Percentiles rank a stretch among this genome's conserved stretches.
Evolutionary conservation across 371 early-diverging fungal species (phyloP).

Genomic region (Polyrhizophydium stewartii): DNA sequence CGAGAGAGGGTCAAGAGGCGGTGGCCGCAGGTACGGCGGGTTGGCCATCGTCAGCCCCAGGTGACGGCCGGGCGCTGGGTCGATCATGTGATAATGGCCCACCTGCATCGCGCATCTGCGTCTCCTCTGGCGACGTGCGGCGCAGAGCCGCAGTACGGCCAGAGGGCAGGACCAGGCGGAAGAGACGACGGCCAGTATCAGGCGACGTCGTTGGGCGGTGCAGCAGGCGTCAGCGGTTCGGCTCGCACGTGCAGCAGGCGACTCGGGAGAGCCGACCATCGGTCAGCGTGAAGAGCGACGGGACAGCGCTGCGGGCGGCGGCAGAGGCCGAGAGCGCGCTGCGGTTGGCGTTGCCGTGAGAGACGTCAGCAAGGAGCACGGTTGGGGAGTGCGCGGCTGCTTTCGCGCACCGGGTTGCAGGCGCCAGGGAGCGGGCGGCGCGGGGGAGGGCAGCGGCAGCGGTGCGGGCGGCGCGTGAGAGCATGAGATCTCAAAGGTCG

Average conservation of each 20-base stretch:
- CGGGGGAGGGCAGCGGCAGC: too few species aligned
- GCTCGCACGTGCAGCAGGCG: neutral
- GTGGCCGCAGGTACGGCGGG: neutral
- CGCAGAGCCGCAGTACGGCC: too few species aligned
- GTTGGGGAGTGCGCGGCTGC: too few species aligned
- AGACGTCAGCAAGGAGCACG: too few species aligned
- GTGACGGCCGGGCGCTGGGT: neutral
- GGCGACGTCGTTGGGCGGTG: too few species aligned
- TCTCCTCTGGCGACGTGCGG: conserved; percentile 26
- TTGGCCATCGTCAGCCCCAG: neutral
- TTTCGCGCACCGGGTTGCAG: too few species aligned
- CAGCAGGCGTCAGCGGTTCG: neutral
- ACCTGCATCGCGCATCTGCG: conserved; percentile 39
- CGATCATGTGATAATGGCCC: neutral
- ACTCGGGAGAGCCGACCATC: conserved; percentile 6
- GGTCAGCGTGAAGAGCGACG: conserved; percentile 36
- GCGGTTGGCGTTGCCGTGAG: too few species aligned
- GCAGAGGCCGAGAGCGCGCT: neutral
- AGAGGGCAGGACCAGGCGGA: too few species aligned
- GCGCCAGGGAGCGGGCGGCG: too few species aligned
- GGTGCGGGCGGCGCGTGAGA: too few species aligned
- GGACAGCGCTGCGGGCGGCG: conserved; percentile 4
- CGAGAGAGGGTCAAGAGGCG: neutral
- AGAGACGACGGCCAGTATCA: too few species aligned
- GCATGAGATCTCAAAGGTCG: too few species aligned